Base-by-base conservation (phyloP, 1,284 basidiomycete genomes). In the Cutaneotrichosporon cutaneum region DNA sequence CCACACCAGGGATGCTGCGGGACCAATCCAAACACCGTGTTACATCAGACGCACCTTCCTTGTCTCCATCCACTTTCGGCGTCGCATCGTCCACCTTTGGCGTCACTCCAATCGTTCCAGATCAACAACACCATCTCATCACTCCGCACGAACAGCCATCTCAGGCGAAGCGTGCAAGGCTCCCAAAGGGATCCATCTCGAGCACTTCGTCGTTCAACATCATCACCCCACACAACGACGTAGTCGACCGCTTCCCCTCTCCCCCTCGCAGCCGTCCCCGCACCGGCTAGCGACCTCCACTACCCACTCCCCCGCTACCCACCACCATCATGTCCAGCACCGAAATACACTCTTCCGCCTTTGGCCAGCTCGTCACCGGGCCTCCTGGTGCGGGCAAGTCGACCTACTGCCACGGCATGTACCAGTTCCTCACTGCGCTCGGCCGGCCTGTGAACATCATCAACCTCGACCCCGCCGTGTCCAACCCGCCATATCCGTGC, bases 391-490 rank as follows among this genome's bases (percentile, higher is more conserved):
- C 89, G 44, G 94, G 94, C 26, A 97, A 96, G 82, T 90, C 92
- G 1, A 96, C 93, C 0, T 96, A 96, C 75, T 94, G 92, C 78
- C 86, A 91, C 73, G 94, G 94, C 52, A 90, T 95, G 82, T 84
- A 94, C 72, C 70, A 85, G 77, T 90, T 98, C 45, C 88, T 96
- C 71, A 88, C 86, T 13, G 93, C 93, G 1, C 84, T 98, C 24
- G 82, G 86, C 16, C 86, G 95, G 0, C 92, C 92, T 2, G 88
- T 97, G 44, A 85, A 89, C 53, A 83, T 99, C 65, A 88, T 99
- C 67, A 99, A 99, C 80, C 85, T 99, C 58, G 96, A 99, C 76
- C 95, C 96, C 0, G 96, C 96, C 22, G 95, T 96, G 72, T 62
- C 71, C 32, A 88, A 93, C 62, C 88, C 95, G 26, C 88, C 93